Evolutionary conservation across 148 eudicot genomes (phyloP).

Genomic region (Rhododendron mucronatum): DNA sequence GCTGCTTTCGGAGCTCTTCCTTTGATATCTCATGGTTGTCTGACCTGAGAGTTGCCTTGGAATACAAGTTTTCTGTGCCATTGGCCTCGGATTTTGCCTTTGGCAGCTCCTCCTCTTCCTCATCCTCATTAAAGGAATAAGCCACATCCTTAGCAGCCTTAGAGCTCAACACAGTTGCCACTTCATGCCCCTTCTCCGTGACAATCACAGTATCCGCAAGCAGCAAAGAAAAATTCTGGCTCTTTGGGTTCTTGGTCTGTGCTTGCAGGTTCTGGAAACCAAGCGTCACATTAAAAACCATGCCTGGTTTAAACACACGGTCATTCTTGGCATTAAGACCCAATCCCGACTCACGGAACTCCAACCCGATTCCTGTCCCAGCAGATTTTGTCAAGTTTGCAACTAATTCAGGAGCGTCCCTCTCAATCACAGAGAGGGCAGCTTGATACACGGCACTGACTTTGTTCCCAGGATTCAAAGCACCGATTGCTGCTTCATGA

Average conservation of each 20-base stretch:
- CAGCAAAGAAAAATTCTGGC: slow-evolving; percentile 64
- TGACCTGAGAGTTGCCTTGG: slow-evolving; percentile 82
- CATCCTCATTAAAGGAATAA: too few species aligned
- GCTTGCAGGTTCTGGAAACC: slow-evolving; percentile 82
- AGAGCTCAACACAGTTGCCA: slow-evolving; percentile 47
- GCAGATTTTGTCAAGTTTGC: too few species aligned
- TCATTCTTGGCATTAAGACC: too few species aligned
- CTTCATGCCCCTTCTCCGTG: slow-evolving; percentile 42
- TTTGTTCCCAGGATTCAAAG: slow-evolving; percentile 60
- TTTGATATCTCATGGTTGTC: slow-evolving; percentile 72
- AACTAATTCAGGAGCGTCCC: too few species aligned
- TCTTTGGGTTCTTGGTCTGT: slow-evolving; percentile 49
- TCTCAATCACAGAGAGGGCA: too few species aligned
- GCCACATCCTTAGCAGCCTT: slow-evolving; percentile 25
- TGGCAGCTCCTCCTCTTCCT: slow-evolving; percentile 7
- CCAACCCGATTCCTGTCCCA: too few species aligned
- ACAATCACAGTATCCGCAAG: slow-evolving; percentile 77
- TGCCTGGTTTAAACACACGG: too few species aligned
- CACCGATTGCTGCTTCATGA: slow-evolving; percentile 81
- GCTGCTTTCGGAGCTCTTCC: slow-evolving; percentile 81
- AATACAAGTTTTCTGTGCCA: slow-evolving; percentile 31
- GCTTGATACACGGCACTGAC: neutral
- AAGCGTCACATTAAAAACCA: slow-evolving; percentile 70
- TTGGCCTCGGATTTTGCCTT: slow-evolving; percentile 37
- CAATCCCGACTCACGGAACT: too few species aligned